Evolutionary conservation across 2,329 filamentous ascomycete genomes (phyloP).

Genomic region (Neofusicoccum laricinum): DNA sequence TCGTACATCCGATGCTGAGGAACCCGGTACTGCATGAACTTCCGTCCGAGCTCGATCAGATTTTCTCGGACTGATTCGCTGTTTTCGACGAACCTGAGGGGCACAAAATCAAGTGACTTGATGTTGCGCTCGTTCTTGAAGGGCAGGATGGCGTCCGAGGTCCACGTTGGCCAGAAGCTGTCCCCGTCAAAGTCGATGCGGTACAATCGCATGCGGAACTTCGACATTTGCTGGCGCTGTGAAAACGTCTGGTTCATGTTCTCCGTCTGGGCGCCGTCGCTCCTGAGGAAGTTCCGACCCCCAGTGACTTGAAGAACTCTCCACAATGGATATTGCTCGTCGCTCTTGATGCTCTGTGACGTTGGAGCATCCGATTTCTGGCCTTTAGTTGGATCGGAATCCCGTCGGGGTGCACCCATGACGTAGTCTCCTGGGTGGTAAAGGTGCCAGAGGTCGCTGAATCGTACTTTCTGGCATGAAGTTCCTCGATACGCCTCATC

Average conservation of each 20-base stretch:
- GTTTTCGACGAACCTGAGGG: constrained; percentile 18
- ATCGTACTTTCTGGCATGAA: too few species aligned
- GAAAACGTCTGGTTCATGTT: not conserved
- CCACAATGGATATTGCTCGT: not conserved
- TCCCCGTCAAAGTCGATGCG: not conserved
- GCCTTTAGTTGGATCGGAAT: too few species aligned
- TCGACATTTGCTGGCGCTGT: not conserved
- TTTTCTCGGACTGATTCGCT: not conserved
- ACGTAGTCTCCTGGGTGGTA: too few species aligned
- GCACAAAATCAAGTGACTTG: constrained; percentile 16
- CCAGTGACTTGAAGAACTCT: not conserved
- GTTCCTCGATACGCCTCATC: too few species aligned
- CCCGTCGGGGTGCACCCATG: too few species aligned
- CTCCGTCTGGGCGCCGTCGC: too few species aligned
- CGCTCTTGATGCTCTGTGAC: too few species aligned
- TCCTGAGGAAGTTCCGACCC: not conserved
- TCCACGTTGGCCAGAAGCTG: not conserved
- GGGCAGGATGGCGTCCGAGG: not conserved
- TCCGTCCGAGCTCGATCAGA: not conserved
- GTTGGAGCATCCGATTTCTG: too few species aligned
- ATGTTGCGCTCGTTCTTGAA: constrained; percentile 18
- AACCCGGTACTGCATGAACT: not conserved
- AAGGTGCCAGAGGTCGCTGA: too few species aligned
- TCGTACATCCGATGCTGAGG: not conserved
- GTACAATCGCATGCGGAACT: not conserved